These are phyloP conservation scores for Amphicarpaea edgeworthii DNA, from an alignment of 306 rosid species.

Conservation along the genomic window DNA sequence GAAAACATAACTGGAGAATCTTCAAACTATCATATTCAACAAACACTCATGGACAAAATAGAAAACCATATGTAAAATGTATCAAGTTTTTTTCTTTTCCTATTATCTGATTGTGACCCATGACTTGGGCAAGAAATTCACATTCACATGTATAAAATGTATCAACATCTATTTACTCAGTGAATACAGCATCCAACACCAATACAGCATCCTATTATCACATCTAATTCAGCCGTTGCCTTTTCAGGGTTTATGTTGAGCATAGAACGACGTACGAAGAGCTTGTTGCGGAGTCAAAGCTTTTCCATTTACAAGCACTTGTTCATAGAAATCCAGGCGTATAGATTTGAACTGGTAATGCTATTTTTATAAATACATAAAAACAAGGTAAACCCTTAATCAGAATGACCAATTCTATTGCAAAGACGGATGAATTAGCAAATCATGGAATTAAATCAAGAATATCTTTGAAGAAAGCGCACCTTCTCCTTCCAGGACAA, in stretches of 20 bases:
- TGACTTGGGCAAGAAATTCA: slow-evolving; percentile 36
- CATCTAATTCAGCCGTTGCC: slow-evolving; percentile 23
- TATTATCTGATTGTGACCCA: slow-evolving; percentile 41
- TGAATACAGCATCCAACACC: slow-evolving; percentile 40
- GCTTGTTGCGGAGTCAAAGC: slow-evolving; percentile 71
- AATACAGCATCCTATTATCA: too few relatives aligned
- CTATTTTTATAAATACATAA: slow-evolving; percentile 51
- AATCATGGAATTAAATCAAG: slow-evolving; percentile 29
- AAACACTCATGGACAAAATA: slow-evolving; percentile 18
- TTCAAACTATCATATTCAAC: slow-evolving; percentile 30
- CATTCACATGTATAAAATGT: slow-evolving; percentile 43
- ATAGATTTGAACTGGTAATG: slow-evolving; percentile 79
- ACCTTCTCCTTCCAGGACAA: slow-evolving; percentile 90
- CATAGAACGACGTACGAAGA: slow-evolving; percentile 69
- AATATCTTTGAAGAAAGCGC: slow-evolving; percentile 23
- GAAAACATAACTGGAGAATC: slow-evolving; percentile 17
- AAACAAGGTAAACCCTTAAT: slow-evolving; percentile 20
- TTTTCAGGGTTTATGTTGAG: slow-evolving; percentile 79
- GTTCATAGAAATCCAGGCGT: slow-evolving; percentile 88
- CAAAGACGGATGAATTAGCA: background rate
- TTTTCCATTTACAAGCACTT: slow-evolving; percentile 87
- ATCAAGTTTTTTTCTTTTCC: slow-evolving; percentile 24
- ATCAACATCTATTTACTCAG: slow-evolving; percentile 45
- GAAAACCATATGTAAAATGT: slow-evolving; percentile 32
- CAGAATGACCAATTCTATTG: slow-evolving; percentile 37